phyloP scores from a whole-genome alignment of 768 basidiomycete species.

The Cubamyces lactineus region DNA sequence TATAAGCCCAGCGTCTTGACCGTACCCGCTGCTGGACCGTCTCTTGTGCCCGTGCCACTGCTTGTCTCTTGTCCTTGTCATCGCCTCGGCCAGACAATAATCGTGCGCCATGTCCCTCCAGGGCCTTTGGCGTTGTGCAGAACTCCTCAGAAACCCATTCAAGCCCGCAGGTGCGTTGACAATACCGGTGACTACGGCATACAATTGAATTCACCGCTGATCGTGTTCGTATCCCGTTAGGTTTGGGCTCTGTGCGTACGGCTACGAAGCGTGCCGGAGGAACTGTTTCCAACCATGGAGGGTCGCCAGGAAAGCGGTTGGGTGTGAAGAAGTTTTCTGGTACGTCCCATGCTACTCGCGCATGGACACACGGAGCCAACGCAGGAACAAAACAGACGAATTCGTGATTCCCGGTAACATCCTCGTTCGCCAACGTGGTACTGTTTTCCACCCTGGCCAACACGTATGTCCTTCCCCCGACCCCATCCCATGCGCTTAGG shows the following conservation, averaged over 20 bases:
- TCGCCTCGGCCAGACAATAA: conserved; percentile 7
- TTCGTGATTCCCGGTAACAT: conserved; percentile 94
- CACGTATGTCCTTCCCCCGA: conserved; percentile 58
- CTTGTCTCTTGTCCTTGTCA: not conserved
- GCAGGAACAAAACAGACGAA: conserved; percentile 60
- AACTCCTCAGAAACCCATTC: conserved; percentile 21
- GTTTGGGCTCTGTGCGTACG: conserved; percentile 75
- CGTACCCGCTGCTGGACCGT: not conserved
- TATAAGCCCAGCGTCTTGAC: conserved; percentile 24
- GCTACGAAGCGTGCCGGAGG: conserved; percentile 98
- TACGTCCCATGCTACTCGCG: conserved; percentile 38
- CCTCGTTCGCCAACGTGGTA: conserved; percentile 92
- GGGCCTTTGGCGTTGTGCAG: conserved; percentile 18
- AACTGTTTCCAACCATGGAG: conserved; percentile 89
- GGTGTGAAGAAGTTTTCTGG: conserved; percentile 98
- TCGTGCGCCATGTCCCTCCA: conserved; percentile 23
- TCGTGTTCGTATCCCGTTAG: conserved; percentile 32
- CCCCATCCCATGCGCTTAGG: not conserved
- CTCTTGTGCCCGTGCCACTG: not conserved
- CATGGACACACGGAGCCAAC: not conserved
- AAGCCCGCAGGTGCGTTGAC: conserved; percentile 14
- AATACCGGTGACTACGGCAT: not conserved
- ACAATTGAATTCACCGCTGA: not conserved
- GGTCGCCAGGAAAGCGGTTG: conserved; percentile 89
- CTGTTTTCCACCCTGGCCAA: conserved; percentile 91